Percentiles rank a stretch among this genome's conserved stretches.
These are phyloP conservation scores for Diplodia seriata DNA, from an alignment of 2,329 filamentous ascomycete species.

Conservation along the genomic window DNA sequence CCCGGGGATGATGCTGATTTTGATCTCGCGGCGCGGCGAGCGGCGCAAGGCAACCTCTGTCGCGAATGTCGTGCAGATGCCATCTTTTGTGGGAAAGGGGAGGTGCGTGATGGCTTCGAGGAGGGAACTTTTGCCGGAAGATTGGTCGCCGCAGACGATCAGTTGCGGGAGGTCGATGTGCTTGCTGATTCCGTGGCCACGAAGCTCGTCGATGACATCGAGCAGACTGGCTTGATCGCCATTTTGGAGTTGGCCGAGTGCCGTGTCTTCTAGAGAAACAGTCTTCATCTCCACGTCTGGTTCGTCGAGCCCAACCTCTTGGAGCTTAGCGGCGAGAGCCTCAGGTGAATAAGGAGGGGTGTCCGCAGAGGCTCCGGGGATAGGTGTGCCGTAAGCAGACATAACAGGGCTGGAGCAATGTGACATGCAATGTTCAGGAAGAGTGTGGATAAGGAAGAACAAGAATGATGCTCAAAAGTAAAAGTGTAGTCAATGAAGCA, in stretches of 20 bases:
- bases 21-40: slow-evolving; percentile 45
- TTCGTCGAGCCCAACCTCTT: not conserved
- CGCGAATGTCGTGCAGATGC: slow-evolving; percentile 66
- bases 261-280: slow-evolving; percentile 6
- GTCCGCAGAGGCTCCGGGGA: not conserved
- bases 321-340: not conserved
- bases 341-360: slow-evolving; percentile 1
- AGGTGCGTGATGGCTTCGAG: slow-evolving; percentile 69
- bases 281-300: not conserved
- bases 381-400: not conserved
- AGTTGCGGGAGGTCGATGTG: slow-evolving; percentile 61
- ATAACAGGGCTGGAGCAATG: not conserved
- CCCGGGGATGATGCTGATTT: slow-evolving; percentile 51
- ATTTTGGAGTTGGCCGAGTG: slow-evolving; percentile 41
- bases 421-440: not conserved
- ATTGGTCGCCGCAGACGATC: slow-evolving; percentile 67
- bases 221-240: slow-evolving; percentile 53
- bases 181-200: slow-evolving; percentile 52
- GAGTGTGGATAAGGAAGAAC: not conserved
- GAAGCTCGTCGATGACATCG: slow-evolving; percentile 61
- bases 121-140: slow-evolving; percentile 69
- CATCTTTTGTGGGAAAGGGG: slow-evolving; percentile 63
- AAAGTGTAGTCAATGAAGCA: not conserved
- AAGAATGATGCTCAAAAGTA: not conserved
- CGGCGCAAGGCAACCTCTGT: slow-evolving; percentile 65